A percentile compares a stretch with the other conserved stretches of the same genome.
Conservation (phyloP, 352 stramenopile genomes). For the Globisporangium parvum region DNA sequence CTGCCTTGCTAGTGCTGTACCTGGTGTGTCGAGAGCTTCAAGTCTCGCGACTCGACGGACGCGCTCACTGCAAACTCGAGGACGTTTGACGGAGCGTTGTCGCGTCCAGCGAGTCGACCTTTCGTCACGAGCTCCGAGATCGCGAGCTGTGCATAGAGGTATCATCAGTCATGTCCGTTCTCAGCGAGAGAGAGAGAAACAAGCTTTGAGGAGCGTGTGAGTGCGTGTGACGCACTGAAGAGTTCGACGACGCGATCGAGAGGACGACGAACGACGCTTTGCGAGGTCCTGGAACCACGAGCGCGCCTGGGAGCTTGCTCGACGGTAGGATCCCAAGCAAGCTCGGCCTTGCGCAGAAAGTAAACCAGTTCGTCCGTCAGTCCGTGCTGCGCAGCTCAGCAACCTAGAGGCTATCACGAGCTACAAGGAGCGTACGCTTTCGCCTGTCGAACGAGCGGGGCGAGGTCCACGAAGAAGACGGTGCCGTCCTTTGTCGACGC, state of each 20-base stretch:
- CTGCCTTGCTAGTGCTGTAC: slow-evolving; percentile 9
- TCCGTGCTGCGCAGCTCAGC: background rate
- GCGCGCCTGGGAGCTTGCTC: slow-evolving; percentile 40
- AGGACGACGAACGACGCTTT: slow-evolving; percentile 42
- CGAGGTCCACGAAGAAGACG: slow-evolving; percentile 64
- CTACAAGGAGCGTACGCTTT: slow-evolving; percentile 27
- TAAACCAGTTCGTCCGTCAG: background rate
- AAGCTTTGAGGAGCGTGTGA: too few relatives aligned
- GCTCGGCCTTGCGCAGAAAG: slow-evolving; percentile 18
- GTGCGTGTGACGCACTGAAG: slow-evolving; percentile 16
- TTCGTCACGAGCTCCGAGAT: slow-evolving; percentile 61
- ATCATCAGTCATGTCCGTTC: background rate
- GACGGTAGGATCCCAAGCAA: slow-evolving; percentile 39
- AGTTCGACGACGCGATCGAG: slow-evolving; percentile 35
- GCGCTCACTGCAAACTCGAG: slow-evolving; percentile 41
- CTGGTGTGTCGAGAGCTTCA: slow-evolving; percentile 24
- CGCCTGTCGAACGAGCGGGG: slow-evolving; percentile 38
- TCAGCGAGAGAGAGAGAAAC: background rate
- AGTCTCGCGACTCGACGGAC: slow-evolving; percentile 44
- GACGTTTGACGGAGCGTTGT: slow-evolving; percentile 51
- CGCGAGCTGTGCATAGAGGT: slow-evolving; percentile 16
- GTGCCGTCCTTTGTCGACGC: slow-evolving; percentile 55
- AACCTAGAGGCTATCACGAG: too few relatives aligned
- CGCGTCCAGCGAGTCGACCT: slow-evolving; percentile 34
- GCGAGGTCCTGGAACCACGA: slow-evolving; percentile 33